Percentiles rank a stretch among this genome's conserved stretches.
These are phyloP conservation scores for Fonsecaea monophora DNA, from an alignment of 2,329 filamentous ascomycete genomes.

Conservation along the genomic window DNA sequence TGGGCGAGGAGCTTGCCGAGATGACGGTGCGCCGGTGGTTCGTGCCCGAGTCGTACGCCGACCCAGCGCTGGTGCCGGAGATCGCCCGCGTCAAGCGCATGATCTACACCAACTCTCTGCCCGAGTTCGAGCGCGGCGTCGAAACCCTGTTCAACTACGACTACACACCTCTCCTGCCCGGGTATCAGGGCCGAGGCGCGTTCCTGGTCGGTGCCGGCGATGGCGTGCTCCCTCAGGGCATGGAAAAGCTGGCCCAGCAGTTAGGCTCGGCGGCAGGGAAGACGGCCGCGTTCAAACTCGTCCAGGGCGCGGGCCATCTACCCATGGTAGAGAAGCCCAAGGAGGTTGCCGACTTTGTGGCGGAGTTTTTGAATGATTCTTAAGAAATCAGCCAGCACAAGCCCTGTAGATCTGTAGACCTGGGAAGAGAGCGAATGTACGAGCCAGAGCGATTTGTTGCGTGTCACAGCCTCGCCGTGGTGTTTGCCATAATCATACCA, in stretches of 20 bases:
- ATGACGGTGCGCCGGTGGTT: conserved; percentile 81
- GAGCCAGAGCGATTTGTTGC: too few species aligned
- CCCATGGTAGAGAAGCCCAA: conserved; percentile 80
- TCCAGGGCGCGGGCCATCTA: conserved; percentile 77
- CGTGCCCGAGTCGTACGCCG: conserved; percentile 63
- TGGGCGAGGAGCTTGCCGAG: conserved; percentile 68
- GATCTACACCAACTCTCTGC: conserved; percentile 71
- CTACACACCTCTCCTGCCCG: conserved; percentile 23
- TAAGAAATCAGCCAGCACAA: neutral
- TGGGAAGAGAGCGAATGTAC: too few species aligned
- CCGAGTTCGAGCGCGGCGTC: conserved; percentile 61
- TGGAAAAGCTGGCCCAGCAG: conserved; percentile 62
- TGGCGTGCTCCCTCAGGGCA: conserved; percentile 76
- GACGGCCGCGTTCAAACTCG: conserved; percentile 66
- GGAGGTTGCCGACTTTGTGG: conserved; percentile 44
- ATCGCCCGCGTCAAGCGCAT: conserved; percentile 69
- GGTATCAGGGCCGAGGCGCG: conserved; percentile 21
- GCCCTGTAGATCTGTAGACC: too few species aligned
- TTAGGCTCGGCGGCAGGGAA: conserved; percentile 68
- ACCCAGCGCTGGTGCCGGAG: conserved; percentile 55
- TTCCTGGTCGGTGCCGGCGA: conserved; percentile 53
- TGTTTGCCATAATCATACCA: too few species aligned
- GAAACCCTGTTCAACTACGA: conserved; percentile 26
- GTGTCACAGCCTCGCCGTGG: too few species aligned
- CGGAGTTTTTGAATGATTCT: conserved; percentile 11